These are phyloP conservation scores for Macrolepiota albuminosa DNA, from an alignment of 768 basidiomycete species.

Conservation along the genomic window DNA sequence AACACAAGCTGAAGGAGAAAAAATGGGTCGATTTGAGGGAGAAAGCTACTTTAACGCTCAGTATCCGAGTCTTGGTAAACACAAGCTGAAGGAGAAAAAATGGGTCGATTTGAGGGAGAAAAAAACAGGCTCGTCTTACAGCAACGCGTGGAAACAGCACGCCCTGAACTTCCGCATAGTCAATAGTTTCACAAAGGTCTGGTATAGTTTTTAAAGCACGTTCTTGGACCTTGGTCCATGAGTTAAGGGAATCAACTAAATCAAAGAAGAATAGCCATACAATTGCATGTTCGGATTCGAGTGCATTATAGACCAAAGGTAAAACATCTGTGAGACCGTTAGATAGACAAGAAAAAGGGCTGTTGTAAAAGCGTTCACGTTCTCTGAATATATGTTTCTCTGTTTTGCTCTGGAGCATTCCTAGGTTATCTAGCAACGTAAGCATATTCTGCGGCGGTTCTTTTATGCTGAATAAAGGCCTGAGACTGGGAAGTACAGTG, in stretches of 20 bases:
- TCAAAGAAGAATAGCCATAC: slow-evolving; percentile 33
- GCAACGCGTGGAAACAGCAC: slow-evolving; percentile 90
- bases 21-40: too few species aligned
- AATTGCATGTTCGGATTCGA: slow-evolving; percentile 90
- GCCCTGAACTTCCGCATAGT: slow-evolving; percentile 91
- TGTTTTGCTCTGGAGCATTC: slow-evolving; percentile 85
- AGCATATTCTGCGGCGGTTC: slow-evolving; percentile 98
- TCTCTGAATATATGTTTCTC: slow-evolving; percentile 83
- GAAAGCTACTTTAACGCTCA: slow-evolving; percentile 90
- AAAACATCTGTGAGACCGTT: slow-evolving; percentile 70
- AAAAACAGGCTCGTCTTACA: slow-evolving; percentile 39
- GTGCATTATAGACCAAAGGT: slow-evolving; percentile 90
- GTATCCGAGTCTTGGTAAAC: slow-evolving; percentile 86
- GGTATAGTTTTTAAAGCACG: slow-evolving; percentile 82
- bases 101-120: neutral
- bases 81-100: slow-evolving; percentile 53
- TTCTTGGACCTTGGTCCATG: slow-evolving; percentile 74
- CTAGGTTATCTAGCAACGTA: slow-evolving; percentile 85
- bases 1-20: slow-evolving; percentile 70
- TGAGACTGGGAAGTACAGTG: slow-evolving; percentile 80
- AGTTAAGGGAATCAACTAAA: neutral
- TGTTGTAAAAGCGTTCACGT: slow-evolving; percentile 46
- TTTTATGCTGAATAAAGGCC: slow-evolving; percentile 84
- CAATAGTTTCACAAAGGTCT: slow-evolving; percentile 85
- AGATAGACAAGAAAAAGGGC: neutral